Conservation (phyloP, 2,329 filamentous ascomycete species). For the Polychaeton citri region DNA sequence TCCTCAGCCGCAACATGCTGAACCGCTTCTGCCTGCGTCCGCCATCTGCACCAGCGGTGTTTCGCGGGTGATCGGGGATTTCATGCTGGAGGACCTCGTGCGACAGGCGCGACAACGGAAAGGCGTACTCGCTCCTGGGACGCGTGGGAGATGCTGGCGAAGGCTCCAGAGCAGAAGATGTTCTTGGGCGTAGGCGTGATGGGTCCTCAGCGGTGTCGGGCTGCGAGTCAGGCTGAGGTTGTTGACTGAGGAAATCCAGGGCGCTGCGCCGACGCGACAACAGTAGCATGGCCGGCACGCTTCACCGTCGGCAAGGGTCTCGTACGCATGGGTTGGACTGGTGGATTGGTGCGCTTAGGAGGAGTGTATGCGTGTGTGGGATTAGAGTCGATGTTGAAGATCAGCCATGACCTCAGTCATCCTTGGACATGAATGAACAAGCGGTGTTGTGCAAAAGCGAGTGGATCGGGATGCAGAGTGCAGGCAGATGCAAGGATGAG, state of each 20-base stretch:
- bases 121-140: slow-evolving; percentile 9
- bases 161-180: slow-evolving; percentile 1
- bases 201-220: slow-evolving; percentile 1
- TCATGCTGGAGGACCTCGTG: slow-evolving; percentile 14
- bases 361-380: too few species aligned
- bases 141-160: slow-evolving; percentile 2
- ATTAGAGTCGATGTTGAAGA: too few species aligned
- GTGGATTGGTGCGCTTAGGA: not conserved
- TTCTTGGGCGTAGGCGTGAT: slow-evolving; percentile 1
- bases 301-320: slow-evolving; percentile 3
- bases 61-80: slow-evolving; percentile 7
- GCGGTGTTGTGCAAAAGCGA: too few species aligned
- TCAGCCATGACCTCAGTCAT: too few species aligned
- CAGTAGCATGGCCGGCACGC: slow-evolving; percentile 20
- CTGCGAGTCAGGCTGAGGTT: slow-evolving; percentile 5
- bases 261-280: slow-evolving; percentile 29
- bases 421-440: too few species aligned
- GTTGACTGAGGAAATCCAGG: slow-evolving; percentile 22
- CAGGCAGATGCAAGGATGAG: too few species aligned
- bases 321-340: slow-evolving; percentile 6
- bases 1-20: slow-evolving; percentile 67
- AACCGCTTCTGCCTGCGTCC: slow-evolving; percentile 35
- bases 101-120: slow-evolving; percentile 7
- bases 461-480: too few species aligned
- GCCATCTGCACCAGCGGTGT: slow-evolving; percentile 4